These are phyloP conservation scores for Isatis lusitanica DNA, from an alignment of 441 rosid species.

Conservation along the genomic window DNA sequence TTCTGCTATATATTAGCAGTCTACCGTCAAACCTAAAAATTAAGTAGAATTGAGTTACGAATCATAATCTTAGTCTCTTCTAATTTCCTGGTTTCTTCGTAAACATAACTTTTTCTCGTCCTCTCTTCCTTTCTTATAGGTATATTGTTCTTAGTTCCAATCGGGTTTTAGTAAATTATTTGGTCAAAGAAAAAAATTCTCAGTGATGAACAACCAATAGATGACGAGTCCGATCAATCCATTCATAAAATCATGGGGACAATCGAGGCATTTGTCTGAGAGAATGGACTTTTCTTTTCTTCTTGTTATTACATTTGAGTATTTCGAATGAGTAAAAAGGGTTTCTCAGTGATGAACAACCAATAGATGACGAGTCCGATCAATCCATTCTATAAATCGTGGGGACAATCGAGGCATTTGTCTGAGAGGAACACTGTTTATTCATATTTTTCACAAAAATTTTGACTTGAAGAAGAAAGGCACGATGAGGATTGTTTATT, in stretches of 20 bases:
- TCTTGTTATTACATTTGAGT: background rate
- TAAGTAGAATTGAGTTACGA: background rate
- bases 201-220: constrained; percentile 54
- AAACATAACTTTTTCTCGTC: background rate
- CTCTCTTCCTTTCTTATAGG: background rate
- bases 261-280: constrained; percentile 86
- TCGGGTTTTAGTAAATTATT: background rate
- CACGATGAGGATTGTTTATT: constrained; percentile 43
- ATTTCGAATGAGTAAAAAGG: background rate
- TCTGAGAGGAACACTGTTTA: constrained; percentile 57
- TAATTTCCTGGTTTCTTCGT: background rate
- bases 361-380: constrained; percentile 92
- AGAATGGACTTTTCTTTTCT: constrained; percentile 19
- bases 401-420: constrained; percentile 98
- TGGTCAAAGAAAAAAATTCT: constrained; percentile 18
- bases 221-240: constrained; percentile 79
- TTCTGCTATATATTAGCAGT: background rate
- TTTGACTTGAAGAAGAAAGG: background rate
- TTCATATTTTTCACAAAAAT: background rate
- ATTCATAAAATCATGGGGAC: constrained; percentile 61
- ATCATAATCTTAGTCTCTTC: background rate
- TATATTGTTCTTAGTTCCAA: background rate
- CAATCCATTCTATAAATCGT: constrained; percentile 62
- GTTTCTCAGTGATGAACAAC: constrained; percentile 17
- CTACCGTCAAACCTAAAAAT: background rate